Percentiles rank a stretch among this genome's conserved stretches.
These are phyloP conservation scores for Poa pratensis DNA, from an alignment of 176 grass and related monocot genomes.

Conservation along the genomic window DNA sequence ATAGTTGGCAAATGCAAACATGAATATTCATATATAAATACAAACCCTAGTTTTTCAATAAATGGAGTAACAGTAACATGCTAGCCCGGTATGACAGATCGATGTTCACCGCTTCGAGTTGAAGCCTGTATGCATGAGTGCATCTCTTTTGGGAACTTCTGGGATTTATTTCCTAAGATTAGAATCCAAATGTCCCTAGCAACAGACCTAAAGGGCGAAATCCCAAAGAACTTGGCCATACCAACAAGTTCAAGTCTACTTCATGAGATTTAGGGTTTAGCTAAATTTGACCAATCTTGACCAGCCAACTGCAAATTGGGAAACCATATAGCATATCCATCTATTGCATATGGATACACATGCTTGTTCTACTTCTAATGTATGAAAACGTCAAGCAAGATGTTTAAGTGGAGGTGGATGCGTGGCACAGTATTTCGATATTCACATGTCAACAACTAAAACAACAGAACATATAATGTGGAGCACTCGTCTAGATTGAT, in stretches of 20 bases:
- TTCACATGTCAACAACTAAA: conserved; percentile 6
- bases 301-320: neutral
- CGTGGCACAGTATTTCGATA: neutral
- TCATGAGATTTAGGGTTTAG: neutral
- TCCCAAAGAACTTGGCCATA: neutral
- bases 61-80: neutral
- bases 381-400: neutral
- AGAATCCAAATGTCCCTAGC: neutral
- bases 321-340: neutral
- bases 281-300: conserved; percentile 1
- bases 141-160: neutral
- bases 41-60: neutral
- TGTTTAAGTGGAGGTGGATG: neutral
- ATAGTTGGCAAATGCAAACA: neutral
- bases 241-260: neutral
- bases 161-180: neutral
- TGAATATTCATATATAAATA: neutral
- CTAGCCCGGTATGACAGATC: neutral
- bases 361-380: too few relatives aligned
- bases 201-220: neutral
- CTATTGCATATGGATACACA: neutral
- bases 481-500: neutral
- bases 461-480: neutral
- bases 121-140: neutral
- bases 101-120: neutral